Base-by-base conservation (phyloP, 495 filamentous ascomycete species). In the Neurospora intermedia region DNA sequence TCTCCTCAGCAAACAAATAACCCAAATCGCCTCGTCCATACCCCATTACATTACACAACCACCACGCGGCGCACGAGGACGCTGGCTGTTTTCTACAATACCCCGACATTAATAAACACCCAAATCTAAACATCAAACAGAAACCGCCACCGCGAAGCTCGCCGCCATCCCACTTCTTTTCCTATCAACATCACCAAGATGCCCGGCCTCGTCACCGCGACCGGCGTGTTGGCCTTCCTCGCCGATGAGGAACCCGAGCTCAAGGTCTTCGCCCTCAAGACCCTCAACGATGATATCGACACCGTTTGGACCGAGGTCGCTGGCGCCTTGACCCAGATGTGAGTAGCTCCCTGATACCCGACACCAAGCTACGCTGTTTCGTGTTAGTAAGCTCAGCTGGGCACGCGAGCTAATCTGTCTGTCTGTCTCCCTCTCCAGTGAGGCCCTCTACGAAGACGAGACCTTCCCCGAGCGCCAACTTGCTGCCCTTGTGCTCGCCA, bases 291-390 rank as follows among this genome's bases (percentile, higher is more conserved):
- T 74, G 91, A 97, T 77, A 96, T 99, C 78, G 94, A 98, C 81
- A 90, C 94, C 70, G 87, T 98, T 74, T 99, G 96, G 96, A 94
- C 94, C 72, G 96, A 99, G 85, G 93, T 99, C 69, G 94, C 95
- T 40, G 93, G 90, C 69, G 90, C 92, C 62, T 88, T 99, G 78
- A 92, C 91, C 76, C 91, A 97, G 83, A 97, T 99, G 94, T 97
- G 85, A 82, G 93, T 87, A 62, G 6, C 69, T 23, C 16, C 59
- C 31, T 43, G 35, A 16, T 69, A 46, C 43, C 38, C 11, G 69
- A 62, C 59, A 16, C 48, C 69, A 69, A 15, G 70, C 72, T 31
- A 31, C 27, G 35, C 35, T 38, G 35, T 6, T 38, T 38, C 2
- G 35, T 38, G 35, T 38, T 38, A 3, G 69, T 77, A 83, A 74